These are phyloP conservation scores for Coriaria nepalensis DNA, from an alignment of 306 rosid genomes.

Conservation along the genomic window DNA sequence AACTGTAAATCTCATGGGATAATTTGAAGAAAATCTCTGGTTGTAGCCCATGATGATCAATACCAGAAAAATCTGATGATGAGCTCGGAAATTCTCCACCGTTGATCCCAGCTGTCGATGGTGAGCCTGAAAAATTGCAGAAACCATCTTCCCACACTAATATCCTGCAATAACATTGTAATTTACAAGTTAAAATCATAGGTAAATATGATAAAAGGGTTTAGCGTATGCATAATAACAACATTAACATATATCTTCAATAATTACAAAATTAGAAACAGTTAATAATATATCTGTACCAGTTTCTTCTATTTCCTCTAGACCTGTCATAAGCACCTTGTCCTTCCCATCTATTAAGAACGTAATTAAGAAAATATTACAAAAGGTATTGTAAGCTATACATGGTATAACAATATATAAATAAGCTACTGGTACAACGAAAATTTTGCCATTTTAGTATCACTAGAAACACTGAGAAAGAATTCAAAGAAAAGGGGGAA, in stretches of 20 bases:
- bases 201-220: no score
- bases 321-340: conserved; percentile 86
- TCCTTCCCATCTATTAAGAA: conserved; percentile 74
- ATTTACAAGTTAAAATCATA: no score
- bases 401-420: no score
- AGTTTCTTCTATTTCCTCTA: conserved; percentile 96
- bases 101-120: conserved; percentile 44
- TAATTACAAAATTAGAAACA: background rate
- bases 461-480: no score
- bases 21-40: conserved; percentile 96
- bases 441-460: no score
- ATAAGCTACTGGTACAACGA: no score
- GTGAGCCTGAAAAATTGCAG: conserved; percentile 78
- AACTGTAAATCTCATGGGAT: conserved; percentile 99
- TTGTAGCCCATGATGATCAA: conserved; percentile 56
- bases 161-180: conserved; percentile 57
- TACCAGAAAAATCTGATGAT: conserved; percentile 38
- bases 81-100: conserved; percentile 27
- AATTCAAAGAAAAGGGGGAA: no score
- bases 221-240: no score
- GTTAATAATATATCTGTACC: conserved; percentile 26
- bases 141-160: conserved; percentile 99
- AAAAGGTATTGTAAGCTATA: background rate
- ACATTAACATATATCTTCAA: no score
- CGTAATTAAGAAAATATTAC: background rate